Evolutionary conservation across 2,329 filamentous ascomycete species (phyloP), one percentile per base, ranked within the genome.

Genomic region (Apiospora rasikravindrae): DNA sequence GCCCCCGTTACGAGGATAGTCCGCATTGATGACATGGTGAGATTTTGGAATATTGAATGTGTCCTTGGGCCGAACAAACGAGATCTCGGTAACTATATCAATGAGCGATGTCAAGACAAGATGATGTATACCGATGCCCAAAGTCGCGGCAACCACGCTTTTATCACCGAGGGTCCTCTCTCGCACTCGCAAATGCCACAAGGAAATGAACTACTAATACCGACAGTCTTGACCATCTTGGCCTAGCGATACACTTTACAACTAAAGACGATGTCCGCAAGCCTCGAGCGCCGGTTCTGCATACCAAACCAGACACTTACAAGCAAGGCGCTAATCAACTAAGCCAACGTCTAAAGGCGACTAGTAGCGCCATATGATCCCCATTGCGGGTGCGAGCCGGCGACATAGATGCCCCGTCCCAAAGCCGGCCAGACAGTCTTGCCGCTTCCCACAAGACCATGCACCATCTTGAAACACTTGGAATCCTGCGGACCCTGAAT

Each of bases 1-100:
- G 71, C 68, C 11, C 71, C 71, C 40, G 44, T 72, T 11, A 72
- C 68, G 33, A 70, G 42, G 33, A 72, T 29, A 6, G 71, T 67
- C 42, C 37, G 69, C 51, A 49, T 42, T 29, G 49, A 8, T 24
- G 69, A 45, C 69, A 61, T 61, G 26, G 33, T 64, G 19, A 40
- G 11, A 5, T 37, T n/a, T 8, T n/a, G 53, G 7, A n/a, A 22
- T 14, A n/a, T 11, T 37, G 57, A 13, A 13, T n/a, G 13, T 64
- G 11, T 14, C 4, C 16, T 33, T 29, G 7, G 3, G 26, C 51
- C 33, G 51, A 33, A 13, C 26, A 33, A 22, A 6, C 33, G 8
- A 10, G 7, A 33, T 57, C 16, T 22, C 13, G 33, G 13, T 4
- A 26, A 51, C 8, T 5, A 14, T 24, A 14, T 22, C n/a, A 22